These are phyloP conservation scores for Fusarium beomiforme DNA, from an alignment of 2,329 filamentous ascomycete genomes.

Conservation along the genomic window DNA sequence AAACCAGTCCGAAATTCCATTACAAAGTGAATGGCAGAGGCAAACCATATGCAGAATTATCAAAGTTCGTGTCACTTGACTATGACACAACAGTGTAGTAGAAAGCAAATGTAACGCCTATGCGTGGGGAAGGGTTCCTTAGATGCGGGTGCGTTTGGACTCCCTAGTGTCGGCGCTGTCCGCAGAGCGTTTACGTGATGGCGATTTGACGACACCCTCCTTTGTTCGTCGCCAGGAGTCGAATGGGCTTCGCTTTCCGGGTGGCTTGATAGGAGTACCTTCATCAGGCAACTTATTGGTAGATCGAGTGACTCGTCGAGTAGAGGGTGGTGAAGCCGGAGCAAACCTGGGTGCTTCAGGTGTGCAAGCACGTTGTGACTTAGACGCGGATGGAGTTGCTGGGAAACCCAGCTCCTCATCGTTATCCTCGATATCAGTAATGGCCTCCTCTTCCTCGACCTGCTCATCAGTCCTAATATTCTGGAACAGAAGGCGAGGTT, in stretches of 20 bases:
- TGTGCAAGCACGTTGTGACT: slow-evolving; percentile 50
- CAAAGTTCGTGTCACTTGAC: slow-evolving; percentile 22
- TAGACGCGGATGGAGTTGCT: slow-evolving; percentile 53
- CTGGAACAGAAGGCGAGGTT: slow-evolving; percentile 78
- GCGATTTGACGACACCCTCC: slow-evolving; percentile 55
- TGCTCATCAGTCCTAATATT: slow-evolving; percentile 56
- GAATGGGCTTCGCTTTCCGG: slow-evolving; percentile 65
- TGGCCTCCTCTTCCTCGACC: slow-evolving; percentile 68
- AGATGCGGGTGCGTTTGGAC: slow-evolving; percentile 52
- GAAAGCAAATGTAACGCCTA: slow-evolving; percentile 9
- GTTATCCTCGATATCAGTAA: slow-evolving; percentile 66
- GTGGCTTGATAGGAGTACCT: slow-evolving; percentile 54
- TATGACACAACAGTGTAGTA: slow-evolving; percentile 1
- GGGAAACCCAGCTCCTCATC: slow-evolving; percentile 42
- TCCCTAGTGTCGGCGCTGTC: slow-evolving; percentile 45
- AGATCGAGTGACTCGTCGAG: slow-evolving; percentile 67
- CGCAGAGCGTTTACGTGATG: slow-evolving; percentile 55
- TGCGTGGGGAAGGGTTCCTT: slow-evolving; percentile 4
- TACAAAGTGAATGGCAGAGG: slow-evolving; percentile 16
- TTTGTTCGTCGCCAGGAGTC: slow-evolving; percentile 76
- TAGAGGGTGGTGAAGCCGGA: slow-evolving; percentile 71
- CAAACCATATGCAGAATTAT: slow-evolving; percentile 35
- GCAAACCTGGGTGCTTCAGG: slow-evolving; percentile 66
- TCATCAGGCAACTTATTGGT: slow-evolving; percentile 59
- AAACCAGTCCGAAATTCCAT: slow-evolving; percentile 35